phyloP scores from a whole-genome alignment of 768 basidiomycete genomes.

The Artomyces pyxidatus region DNA sequence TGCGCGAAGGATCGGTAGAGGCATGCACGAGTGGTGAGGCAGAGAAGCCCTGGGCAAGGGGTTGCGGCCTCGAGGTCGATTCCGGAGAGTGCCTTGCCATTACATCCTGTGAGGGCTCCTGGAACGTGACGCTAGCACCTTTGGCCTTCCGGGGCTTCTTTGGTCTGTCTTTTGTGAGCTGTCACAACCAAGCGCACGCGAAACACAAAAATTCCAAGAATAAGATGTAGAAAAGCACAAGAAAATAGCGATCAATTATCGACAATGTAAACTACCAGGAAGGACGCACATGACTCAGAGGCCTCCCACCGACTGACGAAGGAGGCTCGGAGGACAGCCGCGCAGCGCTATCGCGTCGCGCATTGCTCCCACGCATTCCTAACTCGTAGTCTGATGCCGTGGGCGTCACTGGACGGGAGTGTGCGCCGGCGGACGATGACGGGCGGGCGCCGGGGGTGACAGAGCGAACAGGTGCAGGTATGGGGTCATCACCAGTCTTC shows the following conservation, averaged over 20 bases:
- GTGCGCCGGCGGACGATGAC: conserved; percentile 10
- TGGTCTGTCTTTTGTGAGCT: conserved; percentile 73
- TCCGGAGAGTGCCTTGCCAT: no score
- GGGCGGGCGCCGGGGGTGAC: no score
- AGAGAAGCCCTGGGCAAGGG: no score
- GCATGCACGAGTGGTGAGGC: no score
- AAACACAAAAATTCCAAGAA: conserved; percentile 15
- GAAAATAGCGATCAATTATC: conserved; percentile 16
- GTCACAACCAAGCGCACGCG: conserved; percentile 24
- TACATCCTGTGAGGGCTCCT: not conserved
- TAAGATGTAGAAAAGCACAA: conserved; percentile 15
- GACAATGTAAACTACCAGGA: conserved; percentile 41
- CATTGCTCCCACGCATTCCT: conserved; percentile 33
- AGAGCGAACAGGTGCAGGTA: conserved; percentile 10
- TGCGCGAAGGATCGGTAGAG: not conserved
- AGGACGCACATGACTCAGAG: conserved; percentile 83
- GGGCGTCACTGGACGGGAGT: conserved; percentile 5
- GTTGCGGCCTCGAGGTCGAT: no score
- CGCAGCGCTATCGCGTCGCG: no score
- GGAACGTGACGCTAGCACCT: conserved; percentile 7
- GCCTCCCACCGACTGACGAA: conserved; percentile 47
- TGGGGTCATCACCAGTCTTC: conserved; percentile 39
- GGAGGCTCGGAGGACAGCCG: conserved; percentile 28
- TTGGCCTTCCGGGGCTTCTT: conserved; percentile 55
- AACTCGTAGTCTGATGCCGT: conserved; percentile 30